Evolutionary conservation across 441 rosid species (phyloP).

Genomic region (Isatis lusitanica): DNA sequence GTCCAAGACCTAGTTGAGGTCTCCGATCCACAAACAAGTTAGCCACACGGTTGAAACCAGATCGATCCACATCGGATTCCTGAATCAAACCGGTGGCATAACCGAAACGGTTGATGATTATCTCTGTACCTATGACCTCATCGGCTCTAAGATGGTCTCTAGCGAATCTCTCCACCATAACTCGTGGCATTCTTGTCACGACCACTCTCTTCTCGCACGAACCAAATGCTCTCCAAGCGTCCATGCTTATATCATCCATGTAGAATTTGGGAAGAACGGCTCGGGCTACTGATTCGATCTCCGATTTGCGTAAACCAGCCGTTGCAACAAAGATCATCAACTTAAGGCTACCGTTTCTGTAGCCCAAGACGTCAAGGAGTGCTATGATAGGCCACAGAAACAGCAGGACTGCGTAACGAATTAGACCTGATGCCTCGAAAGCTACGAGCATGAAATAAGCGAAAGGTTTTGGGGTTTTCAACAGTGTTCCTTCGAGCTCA

Average conservation of each 20-base stretch:
- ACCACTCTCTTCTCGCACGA: conserved; percentile 56
- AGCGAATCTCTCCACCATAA: conserved; percentile 75
- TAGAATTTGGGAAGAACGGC: conserved; percentile 84
- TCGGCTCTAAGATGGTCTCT: conserved; percentile 77
- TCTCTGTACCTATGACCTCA: conserved; percentile 72
- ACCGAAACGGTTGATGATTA: conserved; percentile 64
- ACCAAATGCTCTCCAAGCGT: conserved; percentile 72
- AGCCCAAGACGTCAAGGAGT: conserved; percentile 45
- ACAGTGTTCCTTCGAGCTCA: conserved; percentile 72
- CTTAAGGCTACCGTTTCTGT: conserved; percentile 49
- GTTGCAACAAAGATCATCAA: conserved; percentile 68
- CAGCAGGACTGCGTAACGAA: conserved; percentile 60
- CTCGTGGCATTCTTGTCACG: conserved; percentile 67
- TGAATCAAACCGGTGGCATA: conserved; percentile 60
- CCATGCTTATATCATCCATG: conserved; percentile 67
- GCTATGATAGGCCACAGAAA: conserved; percentile 64
- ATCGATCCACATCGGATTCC: conserved; percentile 32
- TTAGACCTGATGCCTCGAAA: conserved; percentile 74
- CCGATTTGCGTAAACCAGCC: conserved; percentile 52
- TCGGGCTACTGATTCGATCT: conserved; percentile 80
- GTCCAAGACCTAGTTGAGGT: conserved; percentile 59
- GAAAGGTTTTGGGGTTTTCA: conserved; percentile 60
- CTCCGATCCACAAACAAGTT: conserved; percentile 47
- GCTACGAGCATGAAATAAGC: conserved; percentile 86
- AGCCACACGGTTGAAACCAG: conserved; percentile 38